These are phyloP conservation scores for Suhomyces coccinellae DNA, from an alignment of 1,139 yeast genomes.

Conservation along the genomic window DNA sequence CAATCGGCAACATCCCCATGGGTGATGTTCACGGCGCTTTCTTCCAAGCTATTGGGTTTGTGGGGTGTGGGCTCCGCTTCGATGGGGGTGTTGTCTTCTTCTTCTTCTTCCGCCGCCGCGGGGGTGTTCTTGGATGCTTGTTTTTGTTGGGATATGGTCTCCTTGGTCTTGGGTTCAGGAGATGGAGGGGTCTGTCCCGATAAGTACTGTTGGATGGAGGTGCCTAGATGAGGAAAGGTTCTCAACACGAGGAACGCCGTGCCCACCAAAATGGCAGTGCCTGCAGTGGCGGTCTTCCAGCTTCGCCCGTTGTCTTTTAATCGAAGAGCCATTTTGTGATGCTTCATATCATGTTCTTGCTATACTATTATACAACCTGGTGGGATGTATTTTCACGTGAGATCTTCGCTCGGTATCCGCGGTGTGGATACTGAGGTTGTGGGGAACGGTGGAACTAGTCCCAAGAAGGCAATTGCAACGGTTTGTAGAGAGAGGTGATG, in stretches of 20 bases:
- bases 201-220: slow-evolving; percentile 26
- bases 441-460: background rate
- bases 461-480: background rate
- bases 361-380: background rate
- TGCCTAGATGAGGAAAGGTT: slow-evolving; percentile 54
- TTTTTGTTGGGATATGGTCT: slow-evolving; percentile 8
- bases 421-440: background rate
- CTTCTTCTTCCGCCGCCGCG: background rate
- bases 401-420: background rate
- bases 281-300: slow-evolving; percentile 23
- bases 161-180: slow-evolving; percentile 1
- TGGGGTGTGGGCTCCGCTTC: slow-evolving; percentile 5
- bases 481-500: background rate
- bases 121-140: background rate
- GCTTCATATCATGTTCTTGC: background rate
- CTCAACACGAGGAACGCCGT: slow-evolving; percentile 46
- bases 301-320: slow-evolving; percentile 11
- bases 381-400: slow-evolving; percentile 2
- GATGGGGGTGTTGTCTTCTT: slow-evolving; percentile 8
- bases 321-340: slow-evolving; percentile 16
- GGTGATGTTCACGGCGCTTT: slow-evolving; percentile 10
- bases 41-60: slow-evolving; percentile 7
- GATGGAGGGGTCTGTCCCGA: slow-evolving; percentile 16
- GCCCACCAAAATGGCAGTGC: slow-evolving; percentile 46
- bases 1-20: slow-evolving; percentile 34